Percentiles rank a stretch among this genome's conserved stretches.
Conservation (phyloP, 768 basidiomycete genomes). For the Boletus pseudopeckii region DNA sequence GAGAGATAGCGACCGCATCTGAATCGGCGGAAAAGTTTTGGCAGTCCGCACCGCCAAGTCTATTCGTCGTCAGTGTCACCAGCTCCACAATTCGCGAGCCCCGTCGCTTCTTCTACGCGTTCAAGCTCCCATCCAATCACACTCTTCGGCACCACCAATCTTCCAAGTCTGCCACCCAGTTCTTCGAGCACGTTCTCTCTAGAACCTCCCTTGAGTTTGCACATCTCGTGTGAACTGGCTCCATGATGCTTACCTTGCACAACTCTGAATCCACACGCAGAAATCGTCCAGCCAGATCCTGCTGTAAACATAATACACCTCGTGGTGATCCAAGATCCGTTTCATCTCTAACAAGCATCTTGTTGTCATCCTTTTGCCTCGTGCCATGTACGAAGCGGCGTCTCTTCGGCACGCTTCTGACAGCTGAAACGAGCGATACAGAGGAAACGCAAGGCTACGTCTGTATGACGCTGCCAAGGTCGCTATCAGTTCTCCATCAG, state of each 20-base stretch:
- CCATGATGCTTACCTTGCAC: slow-evolving; percentile 62
- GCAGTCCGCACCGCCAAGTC: too few relatives aligned
- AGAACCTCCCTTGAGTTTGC: slow-evolving; percentile 6
- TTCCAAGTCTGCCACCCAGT: slow-evolving; percentile 43
- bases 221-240: not conserved
- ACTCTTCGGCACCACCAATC: slow-evolving; percentile 46
- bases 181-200: slow-evolving; percentile 57
- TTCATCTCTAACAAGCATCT: slow-evolving; percentile 73
- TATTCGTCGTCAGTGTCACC: slow-evolving; percentile 74
- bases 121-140: slow-evolving; percentile 70
- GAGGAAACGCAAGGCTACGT: slow-evolving; percentile 70
- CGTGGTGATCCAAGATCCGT: slow-evolving; percentile 72
- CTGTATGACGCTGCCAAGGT: slow-evolving; percentile 65
- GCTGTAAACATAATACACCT: slow-evolving; percentile 85
- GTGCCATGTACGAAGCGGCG: slow-evolving; percentile 51
- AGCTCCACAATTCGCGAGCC: slow-evolving; percentile 33
- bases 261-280: slow-evolving; percentile 73
- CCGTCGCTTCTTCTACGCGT: slow-evolving; percentile 57
- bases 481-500: slow-evolving; percentile 44
- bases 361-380: slow-evolving; percentile 59
- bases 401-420: slow-evolving; percentile 68
- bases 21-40: too few relatives aligned
- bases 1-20: not conserved
- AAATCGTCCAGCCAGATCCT: slow-evolving; percentile 87
- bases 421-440: slow-evolving; percentile 75